A percentile compares a stretch with the other conserved stretches of the same genome.
Conservation (phyloP, 805 yeast genomes). For the Starmera amethionina region DNA sequence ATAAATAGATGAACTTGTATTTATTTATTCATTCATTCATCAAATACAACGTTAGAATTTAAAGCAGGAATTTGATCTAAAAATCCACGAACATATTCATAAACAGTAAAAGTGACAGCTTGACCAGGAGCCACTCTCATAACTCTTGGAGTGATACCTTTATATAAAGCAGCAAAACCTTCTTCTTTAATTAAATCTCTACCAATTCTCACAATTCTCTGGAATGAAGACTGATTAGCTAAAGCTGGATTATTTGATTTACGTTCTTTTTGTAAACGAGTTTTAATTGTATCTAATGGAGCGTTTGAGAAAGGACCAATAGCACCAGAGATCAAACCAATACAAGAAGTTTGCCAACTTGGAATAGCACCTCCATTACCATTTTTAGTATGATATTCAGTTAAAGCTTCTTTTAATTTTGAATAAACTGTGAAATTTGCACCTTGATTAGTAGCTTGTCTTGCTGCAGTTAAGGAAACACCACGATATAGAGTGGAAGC, state of each 20-base stretch:
- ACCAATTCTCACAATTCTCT: constrained; percentile 74
- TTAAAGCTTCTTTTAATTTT: constrained; percentile 63
- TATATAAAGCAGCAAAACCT: constrained; percentile 82
- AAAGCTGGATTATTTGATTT: constrained; percentile 32
- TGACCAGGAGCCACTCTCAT: constrained; percentile 99
- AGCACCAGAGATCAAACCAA: constrained; percentile 92
- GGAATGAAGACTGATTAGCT: constrained; percentile 50
- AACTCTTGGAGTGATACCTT: constrained; percentile 97
- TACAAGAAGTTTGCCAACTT: constrained; percentile 85
- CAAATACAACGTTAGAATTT: constrained; percentile 18
- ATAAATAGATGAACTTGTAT: not conserved
- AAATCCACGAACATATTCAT: constrained; percentile 72
- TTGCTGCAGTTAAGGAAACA: constrained; percentile 89
- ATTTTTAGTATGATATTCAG: constrained; percentile 43
- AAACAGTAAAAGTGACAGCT: constrained; percentile 96
- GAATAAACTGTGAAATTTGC: constrained; percentile 95
- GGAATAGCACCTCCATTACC: constrained; percentile 46
- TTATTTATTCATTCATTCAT: constrained; percentile 14
- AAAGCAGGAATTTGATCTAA: constrained; percentile 34
- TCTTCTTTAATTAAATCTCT: constrained; percentile 76
- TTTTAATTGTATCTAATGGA: constrained; percentile 93
- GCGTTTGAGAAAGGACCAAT: constrained; percentile 97
- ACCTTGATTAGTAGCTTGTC: constrained; percentile 98
- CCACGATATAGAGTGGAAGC: constrained; percentile 84
- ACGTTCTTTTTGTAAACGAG: constrained; percentile 89